Evolutionary conservation across 1,139 yeast genomes (phyloP).

Genomic region (Scheffersomyces segobiensis): DNA sequence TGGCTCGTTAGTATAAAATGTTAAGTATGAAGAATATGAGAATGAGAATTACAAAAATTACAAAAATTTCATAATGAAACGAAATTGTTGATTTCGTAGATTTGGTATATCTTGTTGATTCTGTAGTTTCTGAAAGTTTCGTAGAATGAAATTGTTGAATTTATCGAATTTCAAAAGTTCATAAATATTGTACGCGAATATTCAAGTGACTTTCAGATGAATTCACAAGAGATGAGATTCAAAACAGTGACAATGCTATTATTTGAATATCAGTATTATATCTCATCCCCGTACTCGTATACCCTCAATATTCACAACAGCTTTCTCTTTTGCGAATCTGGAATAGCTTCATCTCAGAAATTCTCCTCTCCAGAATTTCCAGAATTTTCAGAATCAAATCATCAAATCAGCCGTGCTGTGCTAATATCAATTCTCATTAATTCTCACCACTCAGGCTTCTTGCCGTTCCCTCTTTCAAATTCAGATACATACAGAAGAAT

Average conservation of each 20-base stretch:
- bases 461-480: background rate
- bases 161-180: background rate
- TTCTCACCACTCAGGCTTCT: background rate
- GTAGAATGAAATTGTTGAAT: background rate
- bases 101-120: background rate
- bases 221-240: background rate
- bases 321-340: background rate
- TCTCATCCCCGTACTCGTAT: background rate
- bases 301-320: background rate
- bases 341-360: background rate
- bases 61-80: background rate
- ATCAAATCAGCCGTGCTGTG: background rate
- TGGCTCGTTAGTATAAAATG: slow-evolving; percentile 11
- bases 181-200: background rate
- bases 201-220: background rate
- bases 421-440: background rate
- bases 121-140: background rate
- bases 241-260: background rate
- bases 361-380: background rate
- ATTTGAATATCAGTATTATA: background rate
- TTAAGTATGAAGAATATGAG: background rate
- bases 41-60: background rate
- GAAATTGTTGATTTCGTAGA: background rate
- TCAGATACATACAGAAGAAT: slow-evolving; percentile 17
- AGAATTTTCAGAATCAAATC: background rate